Evolutionary conservation across 2,329 filamentous ascomycete species (phyloP).

Genomic region (Didymella arachidicola): DNA sequence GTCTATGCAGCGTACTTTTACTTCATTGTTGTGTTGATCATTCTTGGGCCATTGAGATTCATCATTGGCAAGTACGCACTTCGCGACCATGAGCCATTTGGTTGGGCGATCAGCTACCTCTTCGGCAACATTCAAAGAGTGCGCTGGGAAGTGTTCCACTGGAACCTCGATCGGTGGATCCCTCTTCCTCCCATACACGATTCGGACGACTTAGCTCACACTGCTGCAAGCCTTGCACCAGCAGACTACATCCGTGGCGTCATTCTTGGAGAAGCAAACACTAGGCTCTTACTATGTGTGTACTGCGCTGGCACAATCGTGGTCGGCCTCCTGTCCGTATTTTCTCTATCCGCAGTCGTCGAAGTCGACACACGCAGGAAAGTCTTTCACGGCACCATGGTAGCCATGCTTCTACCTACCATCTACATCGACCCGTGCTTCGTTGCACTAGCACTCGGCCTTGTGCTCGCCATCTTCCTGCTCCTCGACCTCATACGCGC

Average conservation of each 20-base stretch:
- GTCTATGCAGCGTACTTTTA: conserved; percentile 84
- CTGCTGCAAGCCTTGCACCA: conserved; percentile 36
- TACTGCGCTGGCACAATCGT: conserved; percentile 78
- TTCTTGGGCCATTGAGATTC: conserved; percentile 74
- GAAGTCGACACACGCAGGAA: conserved; percentile 97
- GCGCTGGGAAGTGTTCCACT: conserved; percentile 72
- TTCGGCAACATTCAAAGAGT: conserved; percentile 79
- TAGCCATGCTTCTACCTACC: conserved; percentile 89
- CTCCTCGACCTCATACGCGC: conserved; percentile 89
- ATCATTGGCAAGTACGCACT: conserved; percentile 75
- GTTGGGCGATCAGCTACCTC: conserved; percentile 91
- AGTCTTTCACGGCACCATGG: conserved; percentile 98
- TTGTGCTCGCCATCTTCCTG: conserved; percentile 84
- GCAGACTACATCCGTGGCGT: conserved; percentile 70
- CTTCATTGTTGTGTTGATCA: conserved; percentile 67
- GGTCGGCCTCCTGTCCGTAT: conserved; percentile 75
- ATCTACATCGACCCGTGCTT: conserved; percentile 88
- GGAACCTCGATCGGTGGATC: conserved; percentile 78
- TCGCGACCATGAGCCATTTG: conserved; percentile 77
- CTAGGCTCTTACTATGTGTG: conserved; percentile 75
- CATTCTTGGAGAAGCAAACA: conserved; percentile 77
- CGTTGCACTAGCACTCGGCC: conserved; percentile 76
- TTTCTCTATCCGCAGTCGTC: conserved; percentile 75
- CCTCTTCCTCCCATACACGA: conserved; percentile 65
- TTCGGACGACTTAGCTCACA: conserved; percentile 23